Evolutionary conservation across 2,329 filamentous ascomycete genomes (phyloP), one percentile per base, ranked within the genome.

Genomic region (Calonectria henricotiae): DNA sequence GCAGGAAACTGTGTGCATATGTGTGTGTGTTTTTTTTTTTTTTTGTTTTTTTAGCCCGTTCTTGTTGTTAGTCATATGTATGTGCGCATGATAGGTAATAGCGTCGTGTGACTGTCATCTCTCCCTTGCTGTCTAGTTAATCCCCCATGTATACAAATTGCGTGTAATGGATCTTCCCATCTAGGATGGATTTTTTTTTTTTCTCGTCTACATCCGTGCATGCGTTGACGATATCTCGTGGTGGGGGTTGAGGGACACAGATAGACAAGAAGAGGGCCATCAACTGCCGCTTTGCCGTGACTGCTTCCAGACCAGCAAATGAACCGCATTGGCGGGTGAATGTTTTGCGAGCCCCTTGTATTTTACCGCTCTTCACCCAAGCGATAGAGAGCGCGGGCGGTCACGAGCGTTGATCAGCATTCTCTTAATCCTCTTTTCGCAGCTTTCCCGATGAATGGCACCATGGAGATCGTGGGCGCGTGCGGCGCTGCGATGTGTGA

Each of bases 401-500:
- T 55, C 51, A 55, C 51, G 13, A 17, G 51, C 20, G 32, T 25
- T 58, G 32, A 58, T 58, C 51, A 58, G 51, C 51, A 17, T 55
- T 13, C 12, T 39, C 5, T 39, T 58, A 37, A n/a, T 1, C 27
- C 32, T 62, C 35, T 20, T 54, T 23, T 25, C 15, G 30, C 20
- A 15, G 51, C 15, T n/a, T 64, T 32, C 27, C 46, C 62, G 62
- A 51, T 65, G 62, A 12, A 65, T 41, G 23, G n/a, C 32, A 43
- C 46, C 62, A 64, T 54, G 25, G 35, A 25, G 35, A 65, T 54
- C 37, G 62, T 39, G 37, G 62, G 17, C 37, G 62, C 62, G 55
- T 62, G 62, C 62, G 17, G 62, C n/a, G 43, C 62, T 13, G 62
- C 20, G 60, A 62, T 62, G 41, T 65, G 62, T 65, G 62, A 44